Percentiles rank a stretch among this genome's conserved stretches.
These are phyloP conservation scores for Haplosporangium sp. DNA, from an alignment of 371 early-diverging fungal species.

Conservation along the genomic window DNA sequence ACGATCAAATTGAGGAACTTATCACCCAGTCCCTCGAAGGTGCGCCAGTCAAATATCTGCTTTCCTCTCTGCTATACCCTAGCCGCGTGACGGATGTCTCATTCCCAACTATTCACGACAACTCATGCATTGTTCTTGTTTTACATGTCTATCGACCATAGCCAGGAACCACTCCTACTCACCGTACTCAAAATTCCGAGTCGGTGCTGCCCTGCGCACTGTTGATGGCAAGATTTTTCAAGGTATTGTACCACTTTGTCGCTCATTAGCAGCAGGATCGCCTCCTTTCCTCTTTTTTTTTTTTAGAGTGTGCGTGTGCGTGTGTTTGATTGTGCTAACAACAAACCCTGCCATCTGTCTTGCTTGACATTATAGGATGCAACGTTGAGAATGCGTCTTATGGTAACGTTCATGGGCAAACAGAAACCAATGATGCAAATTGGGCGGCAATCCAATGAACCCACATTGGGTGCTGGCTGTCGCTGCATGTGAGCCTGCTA, in stretches of 20 bases:
- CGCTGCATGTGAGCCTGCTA: no score
- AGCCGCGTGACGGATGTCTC: no score
- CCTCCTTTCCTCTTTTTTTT: background rate
- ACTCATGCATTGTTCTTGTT: no score
- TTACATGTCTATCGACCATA: conserved; percentile 11
- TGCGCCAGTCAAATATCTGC: background rate
- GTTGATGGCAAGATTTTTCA: conserved; percentile 70
- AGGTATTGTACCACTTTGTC: conserved; percentile 54
- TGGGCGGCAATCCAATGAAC: background rate
- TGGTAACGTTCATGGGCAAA: conserved; percentile 54
- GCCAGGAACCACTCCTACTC: conserved; percentile 71
- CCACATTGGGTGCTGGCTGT: no score
- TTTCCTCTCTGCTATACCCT: no score
- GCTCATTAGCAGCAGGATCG: background rate
- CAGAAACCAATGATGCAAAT: background rate
- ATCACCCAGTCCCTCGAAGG: conserved; percentile 50
- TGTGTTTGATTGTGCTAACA: no score
- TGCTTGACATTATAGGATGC: conserved; percentile 62
- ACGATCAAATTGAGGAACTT: conserved; percentile 52
- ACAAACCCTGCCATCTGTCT: no score
- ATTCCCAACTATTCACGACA: no score
- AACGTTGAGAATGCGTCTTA: conserved; percentile 89
- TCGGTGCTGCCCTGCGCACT: conserved; percentile 81
- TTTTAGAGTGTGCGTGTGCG: background rate
- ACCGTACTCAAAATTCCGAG: conserved; percentile 88